Evolutionary conservation across 2,329 filamentous ascomycete species (phyloP).

Genomic region (Aspergillus calidoustus): DNA sequence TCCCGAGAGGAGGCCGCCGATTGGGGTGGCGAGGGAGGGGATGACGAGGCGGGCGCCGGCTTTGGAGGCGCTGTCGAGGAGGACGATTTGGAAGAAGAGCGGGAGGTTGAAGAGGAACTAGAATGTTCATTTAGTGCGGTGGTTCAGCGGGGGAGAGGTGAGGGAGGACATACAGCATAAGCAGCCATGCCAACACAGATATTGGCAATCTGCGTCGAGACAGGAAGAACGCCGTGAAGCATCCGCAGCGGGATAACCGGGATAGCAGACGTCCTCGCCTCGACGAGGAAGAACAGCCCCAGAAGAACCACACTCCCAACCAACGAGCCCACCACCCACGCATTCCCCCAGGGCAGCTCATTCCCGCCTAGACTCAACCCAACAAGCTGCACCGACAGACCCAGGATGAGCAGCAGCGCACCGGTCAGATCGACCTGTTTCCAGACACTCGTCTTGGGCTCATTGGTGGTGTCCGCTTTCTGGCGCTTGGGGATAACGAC

Average conservation of each 20-base stretch:
- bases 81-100: slow-evolving; percentile 49
- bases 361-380: slow-evolving; percentile 52
- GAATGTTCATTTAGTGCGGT: not conserved
- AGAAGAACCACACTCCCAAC: slow-evolving; percentile 44
- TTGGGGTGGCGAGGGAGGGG: slow-evolving; percentile 51
- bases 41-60: slow-evolving; percentile 51
- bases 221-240: slow-evolving; percentile 59
- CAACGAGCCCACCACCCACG: slow-evolving; percentile 48
- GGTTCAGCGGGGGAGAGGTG: not conserved
- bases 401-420: slow-evolving; percentile 60
- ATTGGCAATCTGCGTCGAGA: slow-evolving; percentile 63
- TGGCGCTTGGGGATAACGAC: slow-evolving; percentile 57
- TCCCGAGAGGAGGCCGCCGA: slow-evolving; percentile 51
- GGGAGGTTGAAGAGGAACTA: slow-evolving; percentile 55
- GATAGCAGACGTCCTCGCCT: slow-evolving; percentile 47
- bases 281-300: slow-evolving; percentile 43
- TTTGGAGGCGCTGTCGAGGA: slow-evolving; percentile 49
- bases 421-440: slow-evolving; percentile 63
- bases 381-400: slow-evolving; percentile 60
- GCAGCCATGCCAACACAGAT: slow-evolving; percentile 65
- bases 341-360: slow-evolving; percentile 49
- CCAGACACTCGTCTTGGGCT: slow-evolving; percentile 48
- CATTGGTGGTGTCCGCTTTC: slow-evolving; percentile 8
- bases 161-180: slow-evolving; percentile 58
- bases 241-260: slow-evolving; percentile 55